Evolutionary conservation across 148 eudicot genomes (phyloP).

Genomic region (Limonium bicolor): DNA sequence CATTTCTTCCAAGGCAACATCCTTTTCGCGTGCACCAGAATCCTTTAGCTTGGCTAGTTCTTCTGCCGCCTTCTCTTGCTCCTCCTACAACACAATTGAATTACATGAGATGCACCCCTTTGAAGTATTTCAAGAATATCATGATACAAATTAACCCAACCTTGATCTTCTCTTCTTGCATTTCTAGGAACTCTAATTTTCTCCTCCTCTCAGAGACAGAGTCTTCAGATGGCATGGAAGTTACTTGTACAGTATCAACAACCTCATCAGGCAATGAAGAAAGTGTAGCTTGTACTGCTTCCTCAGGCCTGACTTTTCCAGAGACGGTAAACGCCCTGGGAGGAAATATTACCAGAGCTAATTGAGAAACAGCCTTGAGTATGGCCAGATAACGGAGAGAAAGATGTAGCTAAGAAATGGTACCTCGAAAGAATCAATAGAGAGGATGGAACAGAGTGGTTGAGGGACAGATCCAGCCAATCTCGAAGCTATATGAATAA

Average conservation of each 20-base stretch:
- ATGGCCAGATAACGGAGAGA: no score
- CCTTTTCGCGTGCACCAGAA: conserved; percentile 31
- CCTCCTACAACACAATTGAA: conserved; percentile 33
- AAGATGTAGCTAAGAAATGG: conserved; percentile 1
- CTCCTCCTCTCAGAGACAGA: conserved; percentile 65
- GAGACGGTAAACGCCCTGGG: conserved; percentile 64
- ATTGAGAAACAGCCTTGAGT: no score
- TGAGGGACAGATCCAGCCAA: conserved; percentile 75
- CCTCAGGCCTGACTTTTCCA: conserved; percentile 60
- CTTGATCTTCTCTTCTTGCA: conserved; percentile 79
- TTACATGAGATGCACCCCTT: conserved; percentile 5
- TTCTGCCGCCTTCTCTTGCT: conserved; percentile 52
- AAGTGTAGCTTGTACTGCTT: conserved; percentile 61
- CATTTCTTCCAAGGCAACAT: conserved; percentile 65
- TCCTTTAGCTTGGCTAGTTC: conserved; percentile 50
- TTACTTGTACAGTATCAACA: conserved; percentile 56
- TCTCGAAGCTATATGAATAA: conserved; percentile 69
- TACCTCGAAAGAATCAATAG: conserved; percentile 71
- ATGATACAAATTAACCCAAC: conserved; percentile 13
- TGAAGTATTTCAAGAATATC: not conserved
- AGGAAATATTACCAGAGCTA: no score
- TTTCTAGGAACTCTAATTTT: conserved; percentile 71
- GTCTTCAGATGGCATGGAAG: conserved; percentile 59
- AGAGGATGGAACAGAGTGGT: conserved; percentile 67
- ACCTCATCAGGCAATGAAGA: conserved; percentile 82